Evolutionary conservation across 345 rosid genomes (phyloP).

Genomic region (Clausena lansium): DNA sequence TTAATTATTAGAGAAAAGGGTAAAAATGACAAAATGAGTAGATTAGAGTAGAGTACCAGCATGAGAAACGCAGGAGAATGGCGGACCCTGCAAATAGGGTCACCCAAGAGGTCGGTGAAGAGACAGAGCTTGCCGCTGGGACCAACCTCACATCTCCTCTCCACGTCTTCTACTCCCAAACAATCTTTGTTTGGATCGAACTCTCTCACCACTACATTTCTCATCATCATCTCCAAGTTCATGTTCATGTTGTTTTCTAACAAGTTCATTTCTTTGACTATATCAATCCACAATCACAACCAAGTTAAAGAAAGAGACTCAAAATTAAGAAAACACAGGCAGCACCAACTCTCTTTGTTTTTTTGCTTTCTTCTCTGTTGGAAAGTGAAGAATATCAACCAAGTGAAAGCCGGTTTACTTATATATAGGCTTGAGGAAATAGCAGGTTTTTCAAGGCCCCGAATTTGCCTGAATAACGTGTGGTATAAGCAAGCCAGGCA

Average conservation of each 20-base stretch:
- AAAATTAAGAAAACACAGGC: too few species aligned
- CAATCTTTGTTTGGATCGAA: constrained; percentile 62
- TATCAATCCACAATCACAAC: background rate
- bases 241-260: background rate
- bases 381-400: background rate
- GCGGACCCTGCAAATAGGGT: constrained; percentile 99
- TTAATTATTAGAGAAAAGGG: background rate
- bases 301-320: too few species aligned
- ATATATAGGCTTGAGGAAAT: background rate
- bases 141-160: constrained; percentile 88
- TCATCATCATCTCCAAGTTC: constrained; percentile 20
- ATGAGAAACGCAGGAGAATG: constrained; percentile 93
- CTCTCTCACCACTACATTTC: constrained; percentile 58
- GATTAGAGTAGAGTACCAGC: constrained; percentile 64
- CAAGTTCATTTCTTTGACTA: background rate
- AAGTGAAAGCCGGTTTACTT: background rate
- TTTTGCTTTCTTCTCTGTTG: too few species aligned
- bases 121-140: constrained; percentile 72
- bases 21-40: too few species aligned
- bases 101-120: constrained; percentile 94
- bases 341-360: too few species aligned
- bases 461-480: constrained; percentile 18
- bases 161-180: constrained; percentile 63
- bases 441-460: constrained; percentile 26
- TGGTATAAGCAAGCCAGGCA: constrained; percentile 19